Conservation (phyloP, 345 rosid species). For the Dipteronia sinensis region DNA sequence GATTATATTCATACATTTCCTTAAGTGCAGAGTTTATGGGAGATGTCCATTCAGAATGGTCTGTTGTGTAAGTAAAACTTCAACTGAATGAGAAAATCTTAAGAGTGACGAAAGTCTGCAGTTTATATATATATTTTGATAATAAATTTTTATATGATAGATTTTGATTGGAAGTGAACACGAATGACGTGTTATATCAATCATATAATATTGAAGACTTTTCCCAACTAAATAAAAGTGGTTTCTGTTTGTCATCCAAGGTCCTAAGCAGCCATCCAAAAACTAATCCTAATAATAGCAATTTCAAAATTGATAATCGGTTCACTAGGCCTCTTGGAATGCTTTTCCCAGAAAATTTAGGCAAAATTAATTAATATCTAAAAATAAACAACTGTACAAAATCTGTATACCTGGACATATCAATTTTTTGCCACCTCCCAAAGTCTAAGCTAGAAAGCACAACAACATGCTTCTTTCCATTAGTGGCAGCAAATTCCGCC, state of each 20-base stretch:
- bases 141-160: neutral
- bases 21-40: neutral
- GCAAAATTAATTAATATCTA: neutral
- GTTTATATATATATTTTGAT: too few relatives aligned
- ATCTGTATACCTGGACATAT: slow-evolving; percentile 69
- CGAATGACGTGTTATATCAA: neutral
- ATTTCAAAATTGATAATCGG: neutral
- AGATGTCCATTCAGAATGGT: neutral
- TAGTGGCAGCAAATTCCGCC: slow-evolving; percentile 76
- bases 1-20: neutral
- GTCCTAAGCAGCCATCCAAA: neutral
- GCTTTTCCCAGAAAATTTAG: neutral
- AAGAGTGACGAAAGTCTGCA: neutral
- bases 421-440: slow-evolving; percentile 81
- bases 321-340: neutral
- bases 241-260: neutral
- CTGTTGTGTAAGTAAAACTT: neutral
- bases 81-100: neutral
- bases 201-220: neutral
- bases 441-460: slow-evolving; percentile 89
- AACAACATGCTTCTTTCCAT: slow-evolving; percentile 70
- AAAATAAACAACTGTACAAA: neutral
- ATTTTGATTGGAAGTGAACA: neutral
- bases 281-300: neutral
- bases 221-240: neutral